A percentile compares a stretch with the other conserved stretches of the same genome.
Evolutionary conservation across 2,329 filamentous ascomycete genomes (phyloP).

Genomic region (Trichoderma atroviride): DNA sequence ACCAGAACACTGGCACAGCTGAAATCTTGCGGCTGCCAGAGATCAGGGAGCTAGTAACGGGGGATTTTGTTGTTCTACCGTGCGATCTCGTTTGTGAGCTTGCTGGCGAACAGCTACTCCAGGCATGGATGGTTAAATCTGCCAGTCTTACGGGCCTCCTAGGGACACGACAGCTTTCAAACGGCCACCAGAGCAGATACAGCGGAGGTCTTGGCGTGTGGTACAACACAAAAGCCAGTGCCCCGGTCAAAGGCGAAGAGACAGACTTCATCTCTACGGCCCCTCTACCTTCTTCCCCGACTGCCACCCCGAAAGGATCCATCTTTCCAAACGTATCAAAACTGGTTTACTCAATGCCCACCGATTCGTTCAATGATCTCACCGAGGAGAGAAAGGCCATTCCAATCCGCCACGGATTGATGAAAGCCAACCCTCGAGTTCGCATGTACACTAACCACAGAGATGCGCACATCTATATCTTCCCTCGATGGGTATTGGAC

Average conservation of each 20-base stretch:
- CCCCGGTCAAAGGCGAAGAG: conserved; percentile 83
- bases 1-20: conserved; percentile 85
- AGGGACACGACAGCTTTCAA: conserved; percentile 48
- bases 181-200: conserved; percentile 45
- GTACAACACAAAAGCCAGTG: conserved; percentile 81
- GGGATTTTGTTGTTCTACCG: conserved; percentile 87
- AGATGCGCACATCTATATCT: conserved; percentile 92
- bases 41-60: conserved; percentile 74
- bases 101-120: conserved; percentile 77
- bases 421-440: conserved; percentile 73
- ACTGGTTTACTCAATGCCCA: conserved; percentile 83
- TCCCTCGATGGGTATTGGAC: conserved; percentile 88
- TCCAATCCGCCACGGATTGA: conserved; percentile 73
- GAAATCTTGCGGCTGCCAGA: conserved; percentile 84
- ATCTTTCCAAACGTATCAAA: conserved; percentile 71
- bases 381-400: conserved; percentile 74
- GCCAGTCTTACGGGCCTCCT: conserved; percentile 67
- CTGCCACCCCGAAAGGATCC: conserved; percentile 54
- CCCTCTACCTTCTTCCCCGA: conserved; percentile 61
- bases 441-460: conserved; percentile 82
- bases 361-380: conserved; percentile 83
- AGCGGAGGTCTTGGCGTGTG: conserved; percentile 86
- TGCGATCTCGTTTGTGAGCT: conserved; percentile 94
- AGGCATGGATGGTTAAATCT: conserved; percentile 89
- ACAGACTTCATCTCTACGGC: conserved; percentile 88